Percentiles rank a stretch among this genome's conserved stretches.
Evolutionary conservation across 2,329 filamentous ascomycete species (phyloP).

Genomic region (Arthrobotrys conoides): DNA sequence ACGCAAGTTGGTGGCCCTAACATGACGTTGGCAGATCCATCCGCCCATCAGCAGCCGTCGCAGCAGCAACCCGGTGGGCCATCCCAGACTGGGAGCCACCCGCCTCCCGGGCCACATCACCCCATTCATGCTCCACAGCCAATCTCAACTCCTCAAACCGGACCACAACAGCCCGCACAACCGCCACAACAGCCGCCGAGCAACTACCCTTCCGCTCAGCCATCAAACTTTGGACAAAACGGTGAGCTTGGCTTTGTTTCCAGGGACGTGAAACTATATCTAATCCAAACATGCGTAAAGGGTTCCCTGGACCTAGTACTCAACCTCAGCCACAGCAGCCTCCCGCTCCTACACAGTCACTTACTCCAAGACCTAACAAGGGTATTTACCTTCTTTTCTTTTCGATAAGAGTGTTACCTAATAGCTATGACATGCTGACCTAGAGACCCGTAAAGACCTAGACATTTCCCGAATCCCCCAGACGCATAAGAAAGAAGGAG

Average conservation of each 20-base stretch:
- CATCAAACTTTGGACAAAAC: conserved; percentile 74
- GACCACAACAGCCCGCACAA: conserved; percentile 73
- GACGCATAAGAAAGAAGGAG: conserved; percentile 78
- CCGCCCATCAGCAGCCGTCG: conserved; percentile 72
- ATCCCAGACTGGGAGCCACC: conserved; percentile 71
- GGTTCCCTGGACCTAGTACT: conserved; percentile 35
- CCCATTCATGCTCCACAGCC: conserved; percentile 73
- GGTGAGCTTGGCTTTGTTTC: conserved; percentile 69
- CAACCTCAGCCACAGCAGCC: conserved; percentile 64
- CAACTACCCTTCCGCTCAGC: conserved; percentile 77
- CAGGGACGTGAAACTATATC: conserved; percentile 22
- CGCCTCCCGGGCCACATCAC: conserved; percentile 70
- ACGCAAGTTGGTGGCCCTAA: conserved; percentile 81
- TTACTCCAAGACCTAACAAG: conserved; percentile 89
- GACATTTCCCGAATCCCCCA: conserved; percentile 87
- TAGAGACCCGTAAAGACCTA: conserved; percentile 84
- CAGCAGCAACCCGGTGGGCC: conserved; percentile 73
- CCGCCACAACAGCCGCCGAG: conserved; percentile 69
- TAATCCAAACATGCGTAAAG: conserved; percentile 12
- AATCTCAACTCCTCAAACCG: conserved; percentile 72
- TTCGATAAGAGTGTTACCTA: conserved; percentile 76
- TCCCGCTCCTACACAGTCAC: conserved; percentile 80
- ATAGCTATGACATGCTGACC: conserved; percentile 73
- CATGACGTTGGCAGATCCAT: conserved; percentile 83
- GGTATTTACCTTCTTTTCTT: conserved; percentile 81